phyloP scores from a whole-genome alignment of 352 stramenopile genomes.

The Thraustotheca clavata region DNA sequence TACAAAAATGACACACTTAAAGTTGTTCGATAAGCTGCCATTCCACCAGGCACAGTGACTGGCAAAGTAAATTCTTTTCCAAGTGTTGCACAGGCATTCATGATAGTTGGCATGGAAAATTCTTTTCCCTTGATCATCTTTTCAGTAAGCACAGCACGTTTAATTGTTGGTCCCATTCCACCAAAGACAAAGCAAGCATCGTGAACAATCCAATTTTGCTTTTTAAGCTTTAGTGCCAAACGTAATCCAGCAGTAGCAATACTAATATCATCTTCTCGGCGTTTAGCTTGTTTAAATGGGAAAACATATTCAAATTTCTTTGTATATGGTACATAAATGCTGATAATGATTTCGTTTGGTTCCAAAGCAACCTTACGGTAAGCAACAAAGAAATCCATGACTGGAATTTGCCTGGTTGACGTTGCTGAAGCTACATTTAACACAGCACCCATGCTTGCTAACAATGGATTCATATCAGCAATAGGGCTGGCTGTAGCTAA shows the following conservation, averaged over 20 bases:
- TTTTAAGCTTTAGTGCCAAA: constrained; percentile 59
- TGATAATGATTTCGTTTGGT: constrained; percentile 86
- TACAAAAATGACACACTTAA: constrained; percentile 92
- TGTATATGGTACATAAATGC: constrained; percentile 84
- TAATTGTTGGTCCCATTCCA: constrained; percentile 65
- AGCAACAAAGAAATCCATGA: constrained; percentile 91
- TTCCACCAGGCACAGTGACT: constrained; percentile 86
- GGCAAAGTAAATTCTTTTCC: constrained; percentile 87
- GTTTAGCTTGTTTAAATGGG: constrained; percentile 93
- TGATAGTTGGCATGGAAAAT: constrained; percentile 76
- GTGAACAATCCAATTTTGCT: constrained; percentile 26
- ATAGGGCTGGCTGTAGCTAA: constrained; percentile 96
- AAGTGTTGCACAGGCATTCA: constrained; percentile 73
- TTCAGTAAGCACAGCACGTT: constrained; percentile 40
- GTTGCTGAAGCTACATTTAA: constrained; percentile 45
- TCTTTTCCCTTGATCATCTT: constrained; percentile 69
- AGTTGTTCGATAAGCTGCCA: constrained; percentile 92
- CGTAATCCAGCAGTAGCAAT: constrained; percentile 94
- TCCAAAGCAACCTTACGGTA: constrained; percentile 91
- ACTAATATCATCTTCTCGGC: constrained; percentile 95
- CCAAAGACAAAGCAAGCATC: constrained; percentile 31
- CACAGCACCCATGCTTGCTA: constrained; percentile 80
- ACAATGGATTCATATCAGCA: constrained; percentile 95
- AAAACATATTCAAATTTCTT: constrained; percentile 88
- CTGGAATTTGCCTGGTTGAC: constrained; percentile 36